Evolutionary conservation across 2,329 filamentous ascomycete genomes (phyloP), one percentile per base, ranked within the genome.

Genomic region (Fusarium albosuccineum): DNA sequence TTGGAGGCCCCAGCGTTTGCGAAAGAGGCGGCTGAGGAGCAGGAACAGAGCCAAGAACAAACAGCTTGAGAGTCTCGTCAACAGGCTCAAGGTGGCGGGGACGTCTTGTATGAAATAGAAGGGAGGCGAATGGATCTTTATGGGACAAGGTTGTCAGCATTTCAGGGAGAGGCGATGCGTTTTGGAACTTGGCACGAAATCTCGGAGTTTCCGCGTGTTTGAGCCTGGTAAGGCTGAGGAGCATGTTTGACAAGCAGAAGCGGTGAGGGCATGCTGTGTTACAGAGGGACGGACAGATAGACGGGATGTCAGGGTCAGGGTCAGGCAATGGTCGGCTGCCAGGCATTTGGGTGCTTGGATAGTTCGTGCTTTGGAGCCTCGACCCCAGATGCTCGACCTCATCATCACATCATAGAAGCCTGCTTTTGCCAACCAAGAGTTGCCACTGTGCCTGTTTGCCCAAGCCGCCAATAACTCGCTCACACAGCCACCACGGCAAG

Each of bases 1-100:
- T 73, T 87, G 44, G 79, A 80, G 14, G 81, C 83, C n/a, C 84
- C 86, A 14, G 76, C 80, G 17, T 86, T 84, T 60, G 73, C 59
- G 6, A 57, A 64, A 44, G 64, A 68, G 36, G 50, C 46, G 29
- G 62, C 36, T n/a, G 62, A 67, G 52, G 54, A 40, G 16, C 66
- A 68, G 34, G 48, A 68, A 30, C 49, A 68, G 50, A 30, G 34
- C 27, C 44, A 52, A 55, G 61, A 55, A 44, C 42, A 37, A 48
- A 44, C 62, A 52, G 57, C 41, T 27, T 55, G 30, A 42, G 17
- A 34, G 46, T 53, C 45, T 44, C 37, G 39, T 17, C 10, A 49
- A 29, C 36, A 37, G 22, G 65, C 60, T 40, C 26, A 68, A 61
- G 36, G n/a, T 26, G 29, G 44, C n/a, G 36, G 55, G 27, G 45